Evolutionary conservation across 2,329 filamentous ascomycete genomes (phyloP).

Genomic region (Penicillium expansum): DNA sequence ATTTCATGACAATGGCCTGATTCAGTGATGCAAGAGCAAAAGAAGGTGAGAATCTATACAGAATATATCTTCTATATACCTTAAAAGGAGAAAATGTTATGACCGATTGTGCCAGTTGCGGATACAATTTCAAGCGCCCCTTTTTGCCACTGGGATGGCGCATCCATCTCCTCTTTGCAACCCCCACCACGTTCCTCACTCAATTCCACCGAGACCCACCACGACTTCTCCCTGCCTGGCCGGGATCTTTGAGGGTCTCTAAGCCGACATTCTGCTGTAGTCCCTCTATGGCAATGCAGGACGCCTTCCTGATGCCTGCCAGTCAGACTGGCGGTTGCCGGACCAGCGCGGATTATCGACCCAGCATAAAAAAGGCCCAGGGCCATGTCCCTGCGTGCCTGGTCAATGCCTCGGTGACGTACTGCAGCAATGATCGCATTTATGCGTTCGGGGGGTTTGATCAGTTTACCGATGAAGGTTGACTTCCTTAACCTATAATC

Average conservation of each 20-base stretch:
- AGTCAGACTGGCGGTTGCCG: constrained; percentile 68
- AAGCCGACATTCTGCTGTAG: constrained; percentile 23
- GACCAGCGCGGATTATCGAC: constrained; percentile 70
- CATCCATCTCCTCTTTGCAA: constrained; percentile 25
- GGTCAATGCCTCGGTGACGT: constrained; percentile 98
- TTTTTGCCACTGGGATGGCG: constrained; percentile 29
- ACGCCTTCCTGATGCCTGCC: constrained; percentile 88
- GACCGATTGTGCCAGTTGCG: not conserved
- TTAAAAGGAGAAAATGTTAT: not conserved
- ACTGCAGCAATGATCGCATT: constrained; percentile 94
- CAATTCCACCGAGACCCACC: constrained; percentile 37
- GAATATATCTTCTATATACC: not conserved
- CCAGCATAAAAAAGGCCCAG: constrained; percentile 74
- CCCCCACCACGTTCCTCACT: constrained; percentile 19
- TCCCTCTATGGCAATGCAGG: constrained; percentile 52
- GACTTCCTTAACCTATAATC: not conserved
- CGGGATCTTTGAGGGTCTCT: constrained; percentile 29
- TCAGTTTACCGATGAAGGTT: constrained; percentile 92
- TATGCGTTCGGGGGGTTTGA: constrained; percentile 98
- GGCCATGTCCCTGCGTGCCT: constrained; percentile 86
- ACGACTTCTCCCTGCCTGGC: constrained; percentile 23
- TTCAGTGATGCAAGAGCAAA: not conserved
- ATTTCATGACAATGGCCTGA: not conserved
- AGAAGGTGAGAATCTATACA: not conserved
- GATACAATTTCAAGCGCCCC: not conserved